Base-by-base conservation (phyloP, 345 rosid species). In the Hibiscus tridactylites region DNA sequence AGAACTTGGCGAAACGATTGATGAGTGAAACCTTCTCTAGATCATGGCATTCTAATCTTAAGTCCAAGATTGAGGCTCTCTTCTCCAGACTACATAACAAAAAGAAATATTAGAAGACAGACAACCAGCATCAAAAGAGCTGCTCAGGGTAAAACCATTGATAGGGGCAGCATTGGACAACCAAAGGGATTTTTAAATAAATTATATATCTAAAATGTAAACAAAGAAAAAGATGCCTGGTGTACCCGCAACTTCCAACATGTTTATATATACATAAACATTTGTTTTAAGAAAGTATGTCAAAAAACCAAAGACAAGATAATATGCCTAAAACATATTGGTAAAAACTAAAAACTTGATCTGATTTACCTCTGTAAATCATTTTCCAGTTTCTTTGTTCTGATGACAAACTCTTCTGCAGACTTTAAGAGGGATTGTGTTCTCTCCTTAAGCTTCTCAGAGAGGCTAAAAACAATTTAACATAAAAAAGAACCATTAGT, bases 61-160 rank as follows among this genome's bases (percentile, higher is more conserved):
- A 72, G 80, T 93, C 97, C 59, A 86, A 21, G 39, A 87, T 69
- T 26, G 91, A 85, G 65, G 81, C 72, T 79, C 88, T 83, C 71
- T 82, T 90, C 61, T 90, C 88, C 85, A 90, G 75, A 76, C 98
- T 94, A 88, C 83, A 80, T 21, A 64, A 71, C 54, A 52, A 42
- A 46, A 42, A 15, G 42, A 33, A 71, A 42, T 21, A 64, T 61
- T 39, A 67, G 71, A 72, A 52, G 47, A 57, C 28, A 24, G 21
- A 42, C 24, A 19, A 72, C 15, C 50, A 46, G 3, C 11, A 44
- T 12, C 2, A 28, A 1, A 21, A 11, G 33, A 37, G 59, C 65
- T 44, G 49, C 49, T 33, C 5, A 9, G 5, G 49, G 52, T 4
- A 46, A 53, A 70, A 52, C 26, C 2, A 33, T 57, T 10, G 49